Percentiles rank a stretch among this genome's conserved stretches.
phyloP scores from a whole-genome alignment of 2,329 filamentous ascomycete genomes.

The Trichophyton mentagrophytes region DNA sequence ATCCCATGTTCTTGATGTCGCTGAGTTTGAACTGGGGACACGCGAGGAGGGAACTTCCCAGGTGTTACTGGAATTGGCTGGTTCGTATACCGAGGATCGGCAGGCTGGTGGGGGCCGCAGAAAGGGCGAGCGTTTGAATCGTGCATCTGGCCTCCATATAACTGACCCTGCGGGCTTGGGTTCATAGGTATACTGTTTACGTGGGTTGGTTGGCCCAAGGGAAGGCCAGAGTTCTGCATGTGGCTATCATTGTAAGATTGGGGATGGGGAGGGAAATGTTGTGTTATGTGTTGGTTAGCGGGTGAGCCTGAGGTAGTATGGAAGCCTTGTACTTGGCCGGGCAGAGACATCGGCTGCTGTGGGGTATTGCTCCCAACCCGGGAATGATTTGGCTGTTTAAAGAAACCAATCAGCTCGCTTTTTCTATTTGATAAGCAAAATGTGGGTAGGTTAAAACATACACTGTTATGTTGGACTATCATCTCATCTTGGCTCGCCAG shows the following conservation, averaged over 20 bases:
- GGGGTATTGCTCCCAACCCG: conserved; percentile 3
- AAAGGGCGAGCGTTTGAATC: not conserved
- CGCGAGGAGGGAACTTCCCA: conserved; percentile 6
- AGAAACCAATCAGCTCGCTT: not conserved
- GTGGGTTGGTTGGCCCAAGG: conserved; percentile 3
- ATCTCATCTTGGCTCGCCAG: not conserved
- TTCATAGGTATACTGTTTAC: conserved; percentile 7
- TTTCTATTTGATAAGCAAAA: not conserved
- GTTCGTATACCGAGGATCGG: not conserved
- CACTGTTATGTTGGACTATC: not conserved
- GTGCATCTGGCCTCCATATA: not conserved
- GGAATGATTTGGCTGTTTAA: not conserved
- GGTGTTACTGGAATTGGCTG: not conserved
- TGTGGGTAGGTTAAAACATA: not conserved
- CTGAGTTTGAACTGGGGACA: conserved; percentile 1
- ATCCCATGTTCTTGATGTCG: conserved; percentile 9
- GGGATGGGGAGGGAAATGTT: not conserved
- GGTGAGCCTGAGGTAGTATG: not conserved
- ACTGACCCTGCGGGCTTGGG: conserved; percentile 6
- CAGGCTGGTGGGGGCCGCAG: not conserved
- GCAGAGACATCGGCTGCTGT: not conserved
- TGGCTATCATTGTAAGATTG: not conserved
- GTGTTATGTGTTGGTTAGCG: not conserved
- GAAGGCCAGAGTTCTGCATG: not conserved
- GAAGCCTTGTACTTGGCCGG: not conserved